Conservation (phyloP, 441 rosid species). For the Viola pubescens region DNA sequence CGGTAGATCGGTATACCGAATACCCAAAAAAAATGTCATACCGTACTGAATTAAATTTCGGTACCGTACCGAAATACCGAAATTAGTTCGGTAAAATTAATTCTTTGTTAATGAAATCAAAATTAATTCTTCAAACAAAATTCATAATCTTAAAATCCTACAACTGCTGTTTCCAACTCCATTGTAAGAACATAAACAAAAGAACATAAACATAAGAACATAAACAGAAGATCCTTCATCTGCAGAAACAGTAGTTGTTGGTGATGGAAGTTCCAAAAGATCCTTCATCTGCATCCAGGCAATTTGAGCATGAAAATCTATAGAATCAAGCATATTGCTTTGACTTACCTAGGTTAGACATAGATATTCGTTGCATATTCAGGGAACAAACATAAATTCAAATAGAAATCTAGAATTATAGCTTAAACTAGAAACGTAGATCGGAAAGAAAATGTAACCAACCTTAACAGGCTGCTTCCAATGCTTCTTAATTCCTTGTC, state of each 20-base stretch:
- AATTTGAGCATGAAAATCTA: neutral
- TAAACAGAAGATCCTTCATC: too few relatives aligned
- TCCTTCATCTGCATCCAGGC: conserved; percentile 39
- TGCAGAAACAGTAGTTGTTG: conserved; percentile 33
- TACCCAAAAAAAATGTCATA: too few relatives aligned
- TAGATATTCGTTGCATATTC: neutral
- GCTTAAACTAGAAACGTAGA: neutral
- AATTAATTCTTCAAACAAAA: too few relatives aligned
- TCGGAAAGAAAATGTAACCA: conserved; percentile 10
- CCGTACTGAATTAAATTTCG: too few relatives aligned
- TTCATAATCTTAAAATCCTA: too few relatives aligned
- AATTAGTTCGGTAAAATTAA: too few relatives aligned
- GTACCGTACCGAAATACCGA: too few relatives aligned
- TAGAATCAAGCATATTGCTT: neutral
- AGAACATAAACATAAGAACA: too few relatives aligned
- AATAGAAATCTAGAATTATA: neutral
- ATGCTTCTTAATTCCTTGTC: conserved; percentile 60
- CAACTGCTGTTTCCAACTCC: too few relatives aligned
- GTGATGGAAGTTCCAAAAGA: conserved; percentile 55
- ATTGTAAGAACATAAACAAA: too few relatives aligned
- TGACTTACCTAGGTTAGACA: neutral
- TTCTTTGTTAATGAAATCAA: too few relatives aligned
- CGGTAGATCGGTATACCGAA: too few relatives aligned
- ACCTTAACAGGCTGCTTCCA: conserved; percentile 78
- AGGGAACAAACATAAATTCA: neutral